These are phyloP conservation scores for Cutaneotrichosporon cyanovorans DNA, from an alignment of 1,284 basidiomycete genomes.

Conservation along the genomic window DNA sequence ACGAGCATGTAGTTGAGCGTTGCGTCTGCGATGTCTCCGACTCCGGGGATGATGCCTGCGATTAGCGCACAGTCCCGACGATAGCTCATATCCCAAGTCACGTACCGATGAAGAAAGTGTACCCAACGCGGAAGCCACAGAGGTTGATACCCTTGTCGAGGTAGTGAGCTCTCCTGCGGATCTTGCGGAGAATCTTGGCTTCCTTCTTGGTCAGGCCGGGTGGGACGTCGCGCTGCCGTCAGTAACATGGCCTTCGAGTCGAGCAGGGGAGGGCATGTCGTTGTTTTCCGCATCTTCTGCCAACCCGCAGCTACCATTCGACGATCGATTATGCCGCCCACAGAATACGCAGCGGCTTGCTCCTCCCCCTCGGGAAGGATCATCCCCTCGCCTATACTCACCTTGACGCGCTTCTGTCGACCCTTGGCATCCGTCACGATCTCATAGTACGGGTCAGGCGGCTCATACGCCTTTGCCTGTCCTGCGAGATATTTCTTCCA, in stretches of 20 bases:
- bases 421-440: conserved; percentile 60
- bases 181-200: conserved; percentile 63
- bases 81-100: conserved; percentile 2
- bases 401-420: conserved; percentile 61
- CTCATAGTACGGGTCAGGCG: conserved; percentile 73
- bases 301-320: too few species aligned
- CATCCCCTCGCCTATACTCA: too few species aligned
- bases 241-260: background rate
- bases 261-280: background rate
- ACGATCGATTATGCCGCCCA: too few species aligned
- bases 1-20: conserved; percentile 65
- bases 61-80: too few species aligned
- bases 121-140: conserved; percentile 80
- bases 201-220: conserved; percentile 72
- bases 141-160: conserved; percentile 84
- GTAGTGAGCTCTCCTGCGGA: conserved; percentile 72
- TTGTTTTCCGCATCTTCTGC: too few species aligned
- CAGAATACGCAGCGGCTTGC: too few species aligned
- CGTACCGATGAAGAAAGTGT: conserved; percentile 65
- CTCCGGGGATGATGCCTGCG: conserved; percentile 40
- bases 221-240: conserved; percentile 58
- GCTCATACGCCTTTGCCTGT: conserved; percentile 51
- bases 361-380: background rate
- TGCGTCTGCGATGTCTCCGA: conserved; percentile 41
- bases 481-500: conserved; percentile 9